Conservation (phyloP, 306 rosid genomes). For the Erythrophleum fordii region DNA sequence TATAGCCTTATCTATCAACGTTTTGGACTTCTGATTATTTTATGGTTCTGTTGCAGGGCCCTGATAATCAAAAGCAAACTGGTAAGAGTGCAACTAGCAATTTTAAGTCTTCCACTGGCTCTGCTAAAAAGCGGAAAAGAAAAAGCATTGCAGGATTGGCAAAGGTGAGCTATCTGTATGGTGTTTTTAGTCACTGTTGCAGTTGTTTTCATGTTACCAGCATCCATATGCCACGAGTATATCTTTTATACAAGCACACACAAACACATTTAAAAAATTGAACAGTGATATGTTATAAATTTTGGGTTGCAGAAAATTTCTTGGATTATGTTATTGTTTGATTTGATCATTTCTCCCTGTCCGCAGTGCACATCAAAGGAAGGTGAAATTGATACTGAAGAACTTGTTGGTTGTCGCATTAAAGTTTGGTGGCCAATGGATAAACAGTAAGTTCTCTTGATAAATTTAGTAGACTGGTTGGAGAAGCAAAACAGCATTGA, state of each 20-base stretch:
- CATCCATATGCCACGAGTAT: neutral
- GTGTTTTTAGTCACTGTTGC: neutral
- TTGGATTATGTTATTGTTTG: conserved; percentile 26
- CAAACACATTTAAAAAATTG: too few species aligned
- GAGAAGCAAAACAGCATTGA: conserved; percentile 32
- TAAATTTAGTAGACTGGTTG: conserved; percentile 32
- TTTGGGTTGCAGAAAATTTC: neutral
- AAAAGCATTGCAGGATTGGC: conserved; percentile 67
- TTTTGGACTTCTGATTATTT: conserved; percentile 35
- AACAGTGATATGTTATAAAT: neutral
- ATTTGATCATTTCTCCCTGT: conserved; percentile 40
- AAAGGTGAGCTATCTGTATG: conserved; percentile 54
- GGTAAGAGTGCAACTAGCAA: conserved; percentile 52
- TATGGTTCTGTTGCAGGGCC: conserved; percentile 61
- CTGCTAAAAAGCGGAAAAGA: conserved; percentile 70
- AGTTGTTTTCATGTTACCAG: neutral
- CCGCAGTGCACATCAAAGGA: conserved; percentile 66
- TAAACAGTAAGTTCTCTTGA: conserved; percentile 65
- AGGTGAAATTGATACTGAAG: conserved; percentile 72
- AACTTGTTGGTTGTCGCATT: conserved; percentile 87
- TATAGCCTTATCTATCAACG: neutral
- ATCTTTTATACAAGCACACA: neutral
- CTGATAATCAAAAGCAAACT: conserved; percentile 44
- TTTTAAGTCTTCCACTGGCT: conserved; percentile 54
- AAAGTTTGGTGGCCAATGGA: conserved; percentile 99